Evolutionary conservation across 169 alveolate species (phyloP).

Genomic region (Eimeria acervulina): DNA sequence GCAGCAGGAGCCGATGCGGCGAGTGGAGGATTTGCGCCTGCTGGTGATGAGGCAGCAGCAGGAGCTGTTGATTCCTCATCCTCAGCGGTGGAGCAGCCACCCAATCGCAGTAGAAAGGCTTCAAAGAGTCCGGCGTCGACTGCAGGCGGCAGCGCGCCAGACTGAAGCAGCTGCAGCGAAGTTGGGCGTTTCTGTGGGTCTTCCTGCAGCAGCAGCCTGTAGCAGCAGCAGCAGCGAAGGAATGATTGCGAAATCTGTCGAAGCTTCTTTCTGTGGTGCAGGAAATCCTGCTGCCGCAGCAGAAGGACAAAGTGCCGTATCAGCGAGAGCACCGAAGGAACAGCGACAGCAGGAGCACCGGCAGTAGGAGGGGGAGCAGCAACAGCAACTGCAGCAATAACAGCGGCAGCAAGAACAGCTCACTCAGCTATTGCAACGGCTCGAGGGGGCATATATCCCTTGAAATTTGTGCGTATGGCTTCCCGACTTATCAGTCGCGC

Average conservation of each 20-base stretch:
- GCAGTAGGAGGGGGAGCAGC: background rate
- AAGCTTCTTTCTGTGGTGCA: too few species aligned
- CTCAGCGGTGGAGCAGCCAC: slow-evolving; percentile 53
- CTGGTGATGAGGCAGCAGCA: slow-evolving; percentile 13
- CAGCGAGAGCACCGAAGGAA: background rate
- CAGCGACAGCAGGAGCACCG: background rate
- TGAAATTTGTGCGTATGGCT: slow-evolving; percentile 36
- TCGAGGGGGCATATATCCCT: slow-evolving; percentile 38
- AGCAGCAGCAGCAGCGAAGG: slow-evolving; percentile 45
- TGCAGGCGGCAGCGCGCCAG: slow-evolving; percentile 77
- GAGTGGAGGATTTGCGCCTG: background rate
- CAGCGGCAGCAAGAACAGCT: slow-evolving; percentile 18
- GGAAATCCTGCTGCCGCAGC: too few species aligned
- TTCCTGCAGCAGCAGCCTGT: slow-evolving; percentile 74
- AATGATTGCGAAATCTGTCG: too few species aligned
- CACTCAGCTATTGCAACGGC: slow-evolving; percentile 33
- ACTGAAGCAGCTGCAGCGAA: slow-evolving; percentile 74
- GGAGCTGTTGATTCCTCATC: slow-evolving; percentile 12
- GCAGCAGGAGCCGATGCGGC: slow-evolving; percentile 46
- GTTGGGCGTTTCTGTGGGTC: slow-evolving; percentile 65
- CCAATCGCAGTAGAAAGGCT: slow-evolving; percentile 76
- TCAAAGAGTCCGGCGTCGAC: slow-evolving; percentile 74
- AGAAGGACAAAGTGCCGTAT: too few species aligned
- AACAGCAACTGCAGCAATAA: slow-evolving; percentile 18
- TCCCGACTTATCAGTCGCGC: slow-evolving; percentile 35